Conservation (phyloP, 306 rosid species). For the Oxytropis ochrocephala region DNA sequence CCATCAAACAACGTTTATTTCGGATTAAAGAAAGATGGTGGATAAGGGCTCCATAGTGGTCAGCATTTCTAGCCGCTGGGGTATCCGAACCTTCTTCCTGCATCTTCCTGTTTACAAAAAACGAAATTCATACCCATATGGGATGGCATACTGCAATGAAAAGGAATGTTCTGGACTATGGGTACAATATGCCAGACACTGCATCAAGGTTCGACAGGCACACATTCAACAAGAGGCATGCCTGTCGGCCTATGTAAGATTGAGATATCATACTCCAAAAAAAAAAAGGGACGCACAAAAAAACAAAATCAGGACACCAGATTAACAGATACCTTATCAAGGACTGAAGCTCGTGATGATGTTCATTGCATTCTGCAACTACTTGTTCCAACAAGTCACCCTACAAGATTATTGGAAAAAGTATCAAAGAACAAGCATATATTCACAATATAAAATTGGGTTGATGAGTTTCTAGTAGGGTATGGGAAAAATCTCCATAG, state of each 20-base stretch:
- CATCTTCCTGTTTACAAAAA: constrained; percentile 52
- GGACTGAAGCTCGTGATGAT: constrained; percentile 41
- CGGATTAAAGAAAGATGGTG: constrained; percentile 87
- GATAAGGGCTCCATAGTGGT: constrained; percentile 75
- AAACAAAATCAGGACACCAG: background rate
- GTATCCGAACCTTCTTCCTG: constrained; percentile 82
- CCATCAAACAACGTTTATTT: constrained; percentile 82
- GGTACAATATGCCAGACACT: background rate
- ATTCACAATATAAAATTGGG: background rate
- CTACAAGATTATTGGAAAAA: constrained; percentile 26
- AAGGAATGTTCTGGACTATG: background rate
- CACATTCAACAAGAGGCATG: background rate
- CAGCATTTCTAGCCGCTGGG: constrained; percentile 72
- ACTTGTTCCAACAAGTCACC: constrained; percentile 39
- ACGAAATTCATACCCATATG: background rate
- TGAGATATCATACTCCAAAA: background rate
- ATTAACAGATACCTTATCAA: constrained; percentile 32
- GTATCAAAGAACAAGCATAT: constrained; percentile 10
- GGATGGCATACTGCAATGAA: background rate
- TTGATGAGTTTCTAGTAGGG: background rate
- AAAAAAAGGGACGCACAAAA: background rate
- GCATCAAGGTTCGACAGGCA: background rate
- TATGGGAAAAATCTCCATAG: background rate
- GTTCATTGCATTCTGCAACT: constrained; percentile 39
- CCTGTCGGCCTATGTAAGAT: background rate